phyloP scores from a whole-genome alignment of 169 alveolate species.

The Cyclospora cayetanensis region DNA sequence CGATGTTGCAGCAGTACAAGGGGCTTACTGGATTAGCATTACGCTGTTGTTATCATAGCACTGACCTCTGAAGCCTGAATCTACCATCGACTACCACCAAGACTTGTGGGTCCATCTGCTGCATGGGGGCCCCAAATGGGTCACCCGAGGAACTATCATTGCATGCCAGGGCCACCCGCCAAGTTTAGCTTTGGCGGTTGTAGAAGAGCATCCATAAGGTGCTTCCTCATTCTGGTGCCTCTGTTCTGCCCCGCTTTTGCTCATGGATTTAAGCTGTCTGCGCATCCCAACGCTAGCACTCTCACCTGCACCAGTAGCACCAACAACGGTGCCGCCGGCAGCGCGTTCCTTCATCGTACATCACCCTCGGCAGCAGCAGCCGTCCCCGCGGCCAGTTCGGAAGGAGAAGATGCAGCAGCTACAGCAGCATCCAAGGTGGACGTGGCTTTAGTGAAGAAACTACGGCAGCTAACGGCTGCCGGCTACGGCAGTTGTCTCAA shows the following conservation, averaged over 20 bases:
- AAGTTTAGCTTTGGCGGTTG: background rate
- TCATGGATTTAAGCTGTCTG: slow-evolving; percentile 1
- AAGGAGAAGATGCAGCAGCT: slow-evolving; percentile 5
- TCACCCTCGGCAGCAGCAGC: background rate
- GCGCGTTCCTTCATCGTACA: background rate
- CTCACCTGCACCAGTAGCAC: background rate
- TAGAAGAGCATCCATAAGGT: background rate
- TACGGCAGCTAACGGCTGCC: slow-evolving; percentile 21
- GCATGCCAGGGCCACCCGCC: too few relatives aligned
- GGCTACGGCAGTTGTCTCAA: slow-evolving; percentile 10
- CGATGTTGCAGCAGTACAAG: too few relatives aligned
- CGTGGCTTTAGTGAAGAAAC: background rate
- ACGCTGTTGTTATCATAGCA: too few relatives aligned
- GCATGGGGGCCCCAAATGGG: too few relatives aligned
- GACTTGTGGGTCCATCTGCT: too few relatives aligned
- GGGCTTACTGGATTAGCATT: too few relatives aligned
- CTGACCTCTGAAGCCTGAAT: too few relatives aligned
- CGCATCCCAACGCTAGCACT: background rate
- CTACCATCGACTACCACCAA: too few relatives aligned
- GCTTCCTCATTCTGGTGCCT: background rate
- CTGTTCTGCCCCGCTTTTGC: background rate
- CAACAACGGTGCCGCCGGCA: background rate
- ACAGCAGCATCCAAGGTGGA: slow-evolving; percentile 1
- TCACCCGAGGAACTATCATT: too few relatives aligned
- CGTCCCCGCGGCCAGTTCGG: background rate